A percentile compares a stretch with the other conserved stretches of the same genome.
phyloP scores from a whole-genome alignment of 2,329 filamentous ascomycete species.

The Mycosphaerella arachidis region DNA sequence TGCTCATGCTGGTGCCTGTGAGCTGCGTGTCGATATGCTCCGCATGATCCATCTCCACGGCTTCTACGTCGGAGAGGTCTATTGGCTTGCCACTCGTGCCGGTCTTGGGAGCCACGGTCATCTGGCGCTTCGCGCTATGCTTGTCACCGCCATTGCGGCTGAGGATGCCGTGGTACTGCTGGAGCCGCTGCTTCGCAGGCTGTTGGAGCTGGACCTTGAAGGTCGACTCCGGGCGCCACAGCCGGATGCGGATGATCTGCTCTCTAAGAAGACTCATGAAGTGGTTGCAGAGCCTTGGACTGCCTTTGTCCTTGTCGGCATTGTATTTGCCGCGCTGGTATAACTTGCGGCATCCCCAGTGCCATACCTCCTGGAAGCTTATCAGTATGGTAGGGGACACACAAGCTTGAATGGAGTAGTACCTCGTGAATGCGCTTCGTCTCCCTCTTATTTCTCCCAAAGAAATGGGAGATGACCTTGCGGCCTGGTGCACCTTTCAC shows the following conservation, averaged over 20 bases:
- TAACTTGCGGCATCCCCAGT: conserved; percentile 63
- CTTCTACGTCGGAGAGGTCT: conserved; percentile 8
- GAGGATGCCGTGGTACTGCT: conserved; percentile 21
- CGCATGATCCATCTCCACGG: conserved; percentile 19
- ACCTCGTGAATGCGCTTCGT: conserved; percentile 63
- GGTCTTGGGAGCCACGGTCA: conserved; percentile 13
- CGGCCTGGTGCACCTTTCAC: conserved; percentile 36
- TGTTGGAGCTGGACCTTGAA: conserved; percentile 29
- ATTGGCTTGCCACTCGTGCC: conserved; percentile 15
- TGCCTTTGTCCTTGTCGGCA: conserved; percentile 12
- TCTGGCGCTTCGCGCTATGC: conserved; percentile 10
- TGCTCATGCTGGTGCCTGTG: conserved; percentile 13
- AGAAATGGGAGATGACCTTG: conserved; percentile 76
- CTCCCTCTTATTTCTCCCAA: conserved; percentile 75
- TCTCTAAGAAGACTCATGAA: conserved; percentile 20
- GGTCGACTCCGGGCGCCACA: conserved; percentile 30
- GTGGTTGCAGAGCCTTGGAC: conserved; percentile 5
- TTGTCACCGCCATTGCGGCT: conserved; percentile 18
- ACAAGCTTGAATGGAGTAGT: conserved; percentile 49
- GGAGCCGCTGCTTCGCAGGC: conserved; percentile 21
- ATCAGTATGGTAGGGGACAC: conserved; percentile 29
- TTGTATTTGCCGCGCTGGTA: conserved; percentile 58
- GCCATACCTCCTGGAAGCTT: conserved; percentile 26
- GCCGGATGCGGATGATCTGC: conserved; percentile 27
- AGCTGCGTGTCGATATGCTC: conserved; percentile 22